Base-by-base conservation (phyloP, 371 early-diverging fungal genomes). In the Circinella umbellata region DNA sequence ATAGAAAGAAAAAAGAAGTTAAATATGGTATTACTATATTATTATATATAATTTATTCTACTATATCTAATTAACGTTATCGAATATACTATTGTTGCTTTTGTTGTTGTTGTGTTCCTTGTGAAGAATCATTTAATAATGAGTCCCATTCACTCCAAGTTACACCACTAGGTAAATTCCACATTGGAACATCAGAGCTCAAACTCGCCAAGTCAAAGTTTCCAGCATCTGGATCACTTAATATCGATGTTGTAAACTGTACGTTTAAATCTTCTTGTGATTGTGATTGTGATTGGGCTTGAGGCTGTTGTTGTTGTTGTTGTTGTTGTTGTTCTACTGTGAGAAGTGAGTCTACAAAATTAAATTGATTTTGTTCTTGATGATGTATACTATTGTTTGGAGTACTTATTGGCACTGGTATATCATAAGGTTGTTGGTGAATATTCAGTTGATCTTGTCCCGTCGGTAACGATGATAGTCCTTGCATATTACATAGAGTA, bases 61-160 rank as follows among this genome's bases (percentile, higher is more conserved):
- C 15, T 47, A 47, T 47, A 3, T 47, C 15, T 47, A 11, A 47
- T 51, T n/a, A n/a, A 14, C 15, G 51, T 51, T 8, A 15, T 51
- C 7, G 6, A 8, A 4, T 8, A 13, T 6, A n/a, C 8, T 51
- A 15, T 5, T 51, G 51, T 5, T 51, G 8, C 2, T 51, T 8
- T 13, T 17, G 0, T 57, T 57, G 57, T 18, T 55, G 42, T 7
- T 18, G 34, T 34, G 27, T 57, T 57, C 35, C 42, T 42, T 42
- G 42, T 42, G 57, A 27, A 27, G 27, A 18, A 34, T 57, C 57
- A 4, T 57, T 57, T n/a, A 57, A 57, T n/a, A 57, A n/a, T 34
- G 69, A 37, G 27, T 76, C 77, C 81, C 81, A 81, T n/a, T 77
- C 79, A 63, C 76, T 71, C 79, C 79, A 81, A 6, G 74, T 72